Conservation (phyloP, 805 yeast species). For the Cyberlindnera samutprakarnensis region DNA sequence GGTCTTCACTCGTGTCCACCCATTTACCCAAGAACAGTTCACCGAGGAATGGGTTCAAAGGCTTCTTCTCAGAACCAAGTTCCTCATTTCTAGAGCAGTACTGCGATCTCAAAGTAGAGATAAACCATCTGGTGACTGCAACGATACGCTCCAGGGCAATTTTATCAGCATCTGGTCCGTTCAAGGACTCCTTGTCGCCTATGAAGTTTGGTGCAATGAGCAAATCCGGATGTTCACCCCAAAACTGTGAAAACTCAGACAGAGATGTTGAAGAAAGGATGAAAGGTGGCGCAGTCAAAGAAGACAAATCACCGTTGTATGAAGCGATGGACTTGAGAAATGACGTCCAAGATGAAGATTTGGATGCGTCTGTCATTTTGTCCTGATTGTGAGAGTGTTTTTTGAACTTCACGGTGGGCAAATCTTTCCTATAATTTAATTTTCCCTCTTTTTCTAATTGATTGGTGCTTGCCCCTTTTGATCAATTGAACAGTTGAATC, state of each 20-base stretch:
- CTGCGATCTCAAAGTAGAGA: conserved; percentile 86
- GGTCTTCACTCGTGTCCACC: conserved; percentile 44
- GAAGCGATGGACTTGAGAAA: conserved; percentile 87
- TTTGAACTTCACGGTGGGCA: conserved; percentile 18
- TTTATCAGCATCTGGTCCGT: conserved; percentile 27
- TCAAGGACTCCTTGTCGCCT: conserved; percentile 22
- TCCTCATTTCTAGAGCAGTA: conserved; percentile 88
- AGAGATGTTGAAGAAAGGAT: conserved; percentile 85
- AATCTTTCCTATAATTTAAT: too few relatives aligned
- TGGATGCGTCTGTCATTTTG: conserved; percentile 10
- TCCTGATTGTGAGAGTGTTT: conserved; percentile 5
- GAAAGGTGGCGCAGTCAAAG: conserved; percentile 96
- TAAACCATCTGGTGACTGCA: conserved; percentile 85
- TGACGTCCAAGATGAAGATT: conserved; percentile 74
- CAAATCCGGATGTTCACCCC: conserved; percentile 90
- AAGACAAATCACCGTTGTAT: conserved; percentile 87
- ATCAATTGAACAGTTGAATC: too few relatives aligned
- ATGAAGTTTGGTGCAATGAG: conserved; percentile 64
- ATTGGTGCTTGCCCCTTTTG: too few relatives aligned
- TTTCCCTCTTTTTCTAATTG: too few relatives aligned
- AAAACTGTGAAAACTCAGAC: conserved; percentile 87
- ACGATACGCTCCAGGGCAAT: conserved; percentile 60
- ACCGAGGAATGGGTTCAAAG: conserved; percentile 92
- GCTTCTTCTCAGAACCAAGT: conserved; percentile 95
- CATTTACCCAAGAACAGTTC: conserved; percentile 91